These are phyloP conservation scores for Hamamelis virginiana DNA, from an alignment of 164 flowering plant genomes.

Conservation along the genomic window DNA sequence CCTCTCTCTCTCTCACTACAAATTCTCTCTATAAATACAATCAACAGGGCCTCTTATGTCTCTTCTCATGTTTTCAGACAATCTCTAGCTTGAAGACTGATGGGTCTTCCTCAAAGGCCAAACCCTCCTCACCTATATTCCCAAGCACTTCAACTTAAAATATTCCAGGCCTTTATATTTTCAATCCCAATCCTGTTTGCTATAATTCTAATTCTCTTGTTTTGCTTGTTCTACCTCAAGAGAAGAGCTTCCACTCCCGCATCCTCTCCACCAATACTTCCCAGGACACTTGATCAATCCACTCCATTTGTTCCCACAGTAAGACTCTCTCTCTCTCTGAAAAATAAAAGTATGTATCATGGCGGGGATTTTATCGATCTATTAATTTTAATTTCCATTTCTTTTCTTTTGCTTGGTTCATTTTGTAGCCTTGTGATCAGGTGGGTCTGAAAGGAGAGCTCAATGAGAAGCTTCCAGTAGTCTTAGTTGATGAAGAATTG, in stretches of 20 bases:
- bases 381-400: not conserved
- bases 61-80: too few species aligned
- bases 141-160: constrained; percentile 66
- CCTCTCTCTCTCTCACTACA: too few species aligned
- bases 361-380: too few species aligned
- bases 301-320: constrained; percentile 34
- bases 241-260: constrained; percentile 49
- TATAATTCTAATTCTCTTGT: constrained; percentile 65
- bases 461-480: constrained; percentile 52
- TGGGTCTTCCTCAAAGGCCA: constrained; percentile 50
- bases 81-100: constrained; percentile 21
- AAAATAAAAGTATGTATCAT: too few species aligned
- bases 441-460: constrained; percentile 51
- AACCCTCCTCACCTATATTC: constrained; percentile 62
- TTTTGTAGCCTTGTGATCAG: constrained; percentile 35
- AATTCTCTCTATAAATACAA: too few species aligned
- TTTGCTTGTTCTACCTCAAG: constrained; percentile 82
- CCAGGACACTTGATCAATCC: constrained; percentile 29
- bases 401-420: constrained; percentile 2
- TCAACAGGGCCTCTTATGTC: too few species aligned
- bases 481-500: constrained; percentile 61
- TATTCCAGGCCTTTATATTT: constrained; percentile 81
- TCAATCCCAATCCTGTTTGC: constrained; percentile 78
- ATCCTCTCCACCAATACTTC: constrained; percentile 32
- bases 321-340: constrained; percentile 19